phyloP scores from a whole-genome alignment of 1,139 yeast genomes.

The Meyerozyma guilliermondii region DNA sequence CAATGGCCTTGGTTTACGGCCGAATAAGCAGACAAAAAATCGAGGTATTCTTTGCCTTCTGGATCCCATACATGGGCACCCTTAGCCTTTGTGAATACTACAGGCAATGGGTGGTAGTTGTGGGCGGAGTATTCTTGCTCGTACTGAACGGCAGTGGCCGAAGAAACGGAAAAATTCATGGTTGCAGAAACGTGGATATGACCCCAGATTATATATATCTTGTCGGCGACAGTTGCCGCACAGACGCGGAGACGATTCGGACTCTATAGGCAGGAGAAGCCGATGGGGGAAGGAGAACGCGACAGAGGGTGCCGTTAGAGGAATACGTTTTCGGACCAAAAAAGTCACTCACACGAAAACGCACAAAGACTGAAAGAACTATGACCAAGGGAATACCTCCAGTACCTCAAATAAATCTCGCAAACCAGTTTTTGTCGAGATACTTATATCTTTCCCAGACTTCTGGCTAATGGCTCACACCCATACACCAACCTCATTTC shows the following conservation, averaged over 20 bases:
- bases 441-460: no score
- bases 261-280: neutral
- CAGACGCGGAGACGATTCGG: neutral
- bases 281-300: slow-evolving; percentile 1
- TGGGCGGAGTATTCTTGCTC: slow-evolving; percentile 88
- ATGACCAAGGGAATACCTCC: no score
- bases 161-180: slow-evolving; percentile 45
- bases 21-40: slow-evolving; percentile 87
- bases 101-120: slow-evolving; percentile 96
- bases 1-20: slow-evolving; percentile 99
- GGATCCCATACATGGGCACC: slow-evolving; percentile 99
- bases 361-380: no score
- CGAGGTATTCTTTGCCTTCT: slow-evolving; percentile 84
- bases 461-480: neutral
- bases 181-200: slow-evolving; percentile 12
- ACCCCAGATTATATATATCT: slow-evolving; percentile 1
- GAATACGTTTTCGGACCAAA: no score
- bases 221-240: slow-evolving; percentile 1
- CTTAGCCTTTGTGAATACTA: slow-evolving; percentile 76
- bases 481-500: neutral
- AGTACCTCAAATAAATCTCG: no score
- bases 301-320: neutral
- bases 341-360: no score
- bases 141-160: slow-evolving; percentile 60
- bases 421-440: no score